These are phyloP conservation scores for Neoarthrinium moseri DNA, from an alignment of 2,329 filamentous ascomycete species.

Conservation along the genomic window DNA sequence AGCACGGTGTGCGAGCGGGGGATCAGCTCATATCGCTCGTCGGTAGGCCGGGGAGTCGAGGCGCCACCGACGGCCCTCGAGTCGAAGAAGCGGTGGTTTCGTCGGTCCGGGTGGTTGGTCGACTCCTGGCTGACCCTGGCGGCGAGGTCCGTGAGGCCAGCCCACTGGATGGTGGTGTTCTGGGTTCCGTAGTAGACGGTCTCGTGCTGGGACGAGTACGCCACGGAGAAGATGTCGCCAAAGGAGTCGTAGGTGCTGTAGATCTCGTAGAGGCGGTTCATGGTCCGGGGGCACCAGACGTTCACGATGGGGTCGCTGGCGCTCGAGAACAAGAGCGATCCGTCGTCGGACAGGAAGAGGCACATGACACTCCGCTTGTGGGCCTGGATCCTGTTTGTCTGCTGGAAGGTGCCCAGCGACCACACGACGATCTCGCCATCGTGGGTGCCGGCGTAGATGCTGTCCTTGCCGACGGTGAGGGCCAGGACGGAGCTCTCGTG, in stretches of 20 bases:
- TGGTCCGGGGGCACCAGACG: constrained; percentile 80
- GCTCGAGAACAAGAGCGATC: constrained; percentile 80
- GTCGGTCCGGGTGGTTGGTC: constrained; percentile 69
- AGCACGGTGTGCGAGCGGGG: constrained; percentile 58
- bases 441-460: constrained; percentile 89
- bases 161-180: constrained; percentile 95
- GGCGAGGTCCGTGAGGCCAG: constrained; percentile 66
- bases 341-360: constrained; percentile 75
- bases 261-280: constrained; percentile 80
- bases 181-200: constrained; percentile 91
- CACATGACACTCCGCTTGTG: constrained; percentile 90
- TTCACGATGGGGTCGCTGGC: constrained; percentile 93
- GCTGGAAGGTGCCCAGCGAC: constrained; percentile 85
- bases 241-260: constrained; percentile 89
- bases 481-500: constrained; percentile 80
- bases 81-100: constrained; percentile 90
- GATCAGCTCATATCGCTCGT: constrained; percentile 55
- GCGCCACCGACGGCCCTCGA: constrained; percentile 82
- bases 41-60: constrained; percentile 70
- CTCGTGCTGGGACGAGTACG: constrained; percentile 75
- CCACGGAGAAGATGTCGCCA: constrained; percentile 94
- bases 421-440: constrained; percentile 91
- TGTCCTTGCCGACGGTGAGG: constrained; percentile 75
- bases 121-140: constrained; percentile 60
- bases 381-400: constrained; percentile 75